Base-by-base conservation (phyloP, 208 protist genomes). In the Crithidia mellificae region DNA sequence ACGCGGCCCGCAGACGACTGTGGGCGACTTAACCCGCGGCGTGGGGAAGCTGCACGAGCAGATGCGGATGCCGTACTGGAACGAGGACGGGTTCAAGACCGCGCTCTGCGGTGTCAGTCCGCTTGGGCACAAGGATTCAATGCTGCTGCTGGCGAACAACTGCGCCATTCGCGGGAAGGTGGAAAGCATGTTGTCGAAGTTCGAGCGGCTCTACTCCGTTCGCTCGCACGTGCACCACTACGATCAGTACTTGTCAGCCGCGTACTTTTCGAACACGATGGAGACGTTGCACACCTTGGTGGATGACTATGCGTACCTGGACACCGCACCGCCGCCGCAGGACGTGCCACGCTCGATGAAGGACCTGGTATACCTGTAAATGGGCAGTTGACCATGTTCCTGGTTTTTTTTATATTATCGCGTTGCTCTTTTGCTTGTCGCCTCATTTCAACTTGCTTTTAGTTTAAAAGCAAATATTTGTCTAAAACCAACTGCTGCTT, bases 41-140 rank as follows among this genome's bases (percentile, higher is more conserved):
- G 90, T 99, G 17, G 79, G 68, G 6, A 64, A 84, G n/a, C 75
- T 98, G 55, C 84, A 84, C 25, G 67, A 78, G 36, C 72, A 85
- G 54, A 80, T 98, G 55, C 59, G 74, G 56, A 83, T 98, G 73
- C 81, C 89, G 1, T 90, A 96, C 71, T 99, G 97, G 97, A 99
- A 99, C 71, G 83, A 90, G 41, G 97, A 99, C 55, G 97, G 95
- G 30, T 99, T 98, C 84, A 99, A 99, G 80, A 95, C 98, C 22
- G 96, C 97, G 5, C 68, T 96, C 51, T 98, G 97, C 69, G 79
- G 87, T 2, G 90, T 96, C 32, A 92, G 95, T 55, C 95, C 96
- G 14, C 81, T 97, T 0, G 87, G 88, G 24, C 95, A 98, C 78
- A 78, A 80, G 43, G 73, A 96, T 50, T 97, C 96, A 12, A 80